These are phyloP conservation scores for Wallacemonas collosoma DNA, from an alignment of 208 protist genomes.

Conservation along the genomic window DNA sequence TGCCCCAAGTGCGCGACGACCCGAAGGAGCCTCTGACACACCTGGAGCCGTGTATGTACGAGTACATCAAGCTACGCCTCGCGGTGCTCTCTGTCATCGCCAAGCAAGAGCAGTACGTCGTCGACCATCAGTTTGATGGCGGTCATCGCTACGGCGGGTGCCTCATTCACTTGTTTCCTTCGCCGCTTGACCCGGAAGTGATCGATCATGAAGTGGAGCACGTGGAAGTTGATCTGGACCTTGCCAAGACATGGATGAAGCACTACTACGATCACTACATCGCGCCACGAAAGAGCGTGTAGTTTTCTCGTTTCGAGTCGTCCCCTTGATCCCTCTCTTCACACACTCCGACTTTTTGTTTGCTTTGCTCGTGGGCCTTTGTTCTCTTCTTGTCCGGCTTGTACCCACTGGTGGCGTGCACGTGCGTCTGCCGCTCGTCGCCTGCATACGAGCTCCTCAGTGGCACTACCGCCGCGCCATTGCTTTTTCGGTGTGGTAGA, in stretches of 20 bases:
- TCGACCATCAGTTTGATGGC: slow-evolving; percentile 81
- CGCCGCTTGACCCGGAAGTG: slow-evolving; percentile 72
- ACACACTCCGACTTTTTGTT: background rate
- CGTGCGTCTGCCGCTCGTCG: no score
- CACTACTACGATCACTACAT: slow-evolving; percentile 88
- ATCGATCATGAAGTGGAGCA: slow-evolving; percentile 85
- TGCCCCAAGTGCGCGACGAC: slow-evolving; percentile 56
- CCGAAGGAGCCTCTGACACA: slow-evolving; percentile 65
- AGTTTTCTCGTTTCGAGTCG: background rate
- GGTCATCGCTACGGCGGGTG: slow-evolving; percentile 86
- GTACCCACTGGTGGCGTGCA: no score
- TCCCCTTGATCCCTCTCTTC: background rate
- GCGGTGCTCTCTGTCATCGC: slow-evolving; percentile 69
- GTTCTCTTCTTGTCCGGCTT: no score
- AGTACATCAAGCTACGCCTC: slow-evolving; percentile 84
- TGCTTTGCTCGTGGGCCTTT: no score
- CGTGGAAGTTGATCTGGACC: slow-evolving; percentile 79
- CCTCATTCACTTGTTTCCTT: slow-evolving; percentile 88
- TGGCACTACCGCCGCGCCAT: no score
- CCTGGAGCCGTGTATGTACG: slow-evolving; percentile 81
- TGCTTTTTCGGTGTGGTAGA: no score
- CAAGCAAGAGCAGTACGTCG: slow-evolving; percentile 88
- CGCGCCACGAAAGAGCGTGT: slow-evolving; percentile 41
- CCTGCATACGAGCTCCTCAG: no score
- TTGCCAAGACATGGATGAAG: slow-evolving; percentile 80